These are phyloP conservation scores for Trichoderma semiorbis DNA, from an alignment of 2,329 filamentous ascomycete genomes.

Conservation along the genomic window DNA sequence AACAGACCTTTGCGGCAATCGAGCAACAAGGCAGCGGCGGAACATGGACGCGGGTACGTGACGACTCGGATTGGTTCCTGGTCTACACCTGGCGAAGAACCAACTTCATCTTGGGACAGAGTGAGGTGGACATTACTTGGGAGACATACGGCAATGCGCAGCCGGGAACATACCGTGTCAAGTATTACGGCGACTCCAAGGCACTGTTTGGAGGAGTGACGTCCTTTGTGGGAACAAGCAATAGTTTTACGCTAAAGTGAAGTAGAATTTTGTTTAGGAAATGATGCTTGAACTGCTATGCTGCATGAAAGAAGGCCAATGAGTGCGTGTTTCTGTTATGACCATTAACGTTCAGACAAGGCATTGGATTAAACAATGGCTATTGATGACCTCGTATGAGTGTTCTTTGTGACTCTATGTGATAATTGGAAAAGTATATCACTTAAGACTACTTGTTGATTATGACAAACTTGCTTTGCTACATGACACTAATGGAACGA, in stretches of 20 bases:
- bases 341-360: neutral
- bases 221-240: constrained; percentile 25
- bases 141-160: constrained; percentile 51
- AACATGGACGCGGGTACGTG: constrained; percentile 63
- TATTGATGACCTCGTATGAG: neutral
- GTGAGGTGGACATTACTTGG: constrained; percentile 78
- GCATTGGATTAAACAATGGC: neutral
- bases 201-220: constrained; percentile 40
- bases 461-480: neutral
- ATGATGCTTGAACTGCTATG: neutral
- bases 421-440: neutral
- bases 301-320: neutral
- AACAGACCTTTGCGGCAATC: constrained; percentile 72
- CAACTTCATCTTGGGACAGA: constrained; percentile 66
- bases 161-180: constrained; percentile 69
- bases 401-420: neutral
- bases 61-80: constrained; percentile 80
- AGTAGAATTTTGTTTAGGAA: neutral
- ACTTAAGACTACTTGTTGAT: neutral
- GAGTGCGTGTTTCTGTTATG: neutral
- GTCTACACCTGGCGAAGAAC: constrained; percentile 77
- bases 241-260: constrained; percentile 22
- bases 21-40: constrained; percentile 53
- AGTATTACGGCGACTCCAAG: constrained; percentile 84
- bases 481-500: neutral